Percentiles rank a stretch among this genome's conserved stretches.
These are phyloP conservation scores for Fusarium torulosum DNA, from an alignment of 2,329 filamentous ascomycete genomes.

Conservation along the genomic window DNA sequence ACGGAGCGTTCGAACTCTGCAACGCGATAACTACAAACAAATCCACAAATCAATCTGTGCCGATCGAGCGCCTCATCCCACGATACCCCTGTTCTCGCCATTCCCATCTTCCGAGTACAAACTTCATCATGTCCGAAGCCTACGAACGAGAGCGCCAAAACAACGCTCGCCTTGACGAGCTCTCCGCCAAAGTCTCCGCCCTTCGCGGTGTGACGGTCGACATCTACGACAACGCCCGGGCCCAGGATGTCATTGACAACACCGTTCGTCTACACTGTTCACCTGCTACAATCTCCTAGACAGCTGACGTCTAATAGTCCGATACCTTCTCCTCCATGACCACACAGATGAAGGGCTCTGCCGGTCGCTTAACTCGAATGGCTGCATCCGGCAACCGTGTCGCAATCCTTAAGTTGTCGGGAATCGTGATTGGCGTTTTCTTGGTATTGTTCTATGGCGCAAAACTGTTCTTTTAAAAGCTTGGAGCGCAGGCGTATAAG, in stretches of 20 bases:
- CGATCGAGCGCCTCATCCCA: neutral
- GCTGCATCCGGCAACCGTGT: slow-evolving; percentile 90
- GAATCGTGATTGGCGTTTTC: slow-evolving; percentile 79
- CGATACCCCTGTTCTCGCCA: slow-evolving; percentile 17
- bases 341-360: slow-evolving; percentile 85
- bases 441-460: slow-evolving; percentile 81
- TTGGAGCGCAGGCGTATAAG: slow-evolving; percentile 12
- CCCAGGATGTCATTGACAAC: slow-evolving; percentile 88
- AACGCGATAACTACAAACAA: slow-evolving; percentile 3
- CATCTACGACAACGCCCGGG: slow-evolving; percentile 95
- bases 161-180: slow-evolving; percentile 91
- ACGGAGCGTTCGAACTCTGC: neutral
- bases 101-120: neutral
- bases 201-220: slow-evolving; percentile 95
- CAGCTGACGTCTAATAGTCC: slow-evolving; percentile 63
- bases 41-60: neutral
- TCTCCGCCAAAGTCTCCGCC: slow-evolving; percentile 90
- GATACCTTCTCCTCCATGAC: slow-evolving; percentile 93
- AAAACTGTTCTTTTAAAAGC: slow-evolving; percentile 69
- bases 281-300: neutral
- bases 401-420: slow-evolving; percentile 89
- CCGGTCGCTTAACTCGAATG: slow-evolving; percentile 86
- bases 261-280: slow-evolving; percentile 69
- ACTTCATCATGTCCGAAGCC: slow-evolving; percentile 74
- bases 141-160: slow-evolving; percentile 91